phyloP scores from a whole-genome alignment of 2,329 filamentous ascomycete genomes.

The Aaosphaeria pasadenensis region DNA sequence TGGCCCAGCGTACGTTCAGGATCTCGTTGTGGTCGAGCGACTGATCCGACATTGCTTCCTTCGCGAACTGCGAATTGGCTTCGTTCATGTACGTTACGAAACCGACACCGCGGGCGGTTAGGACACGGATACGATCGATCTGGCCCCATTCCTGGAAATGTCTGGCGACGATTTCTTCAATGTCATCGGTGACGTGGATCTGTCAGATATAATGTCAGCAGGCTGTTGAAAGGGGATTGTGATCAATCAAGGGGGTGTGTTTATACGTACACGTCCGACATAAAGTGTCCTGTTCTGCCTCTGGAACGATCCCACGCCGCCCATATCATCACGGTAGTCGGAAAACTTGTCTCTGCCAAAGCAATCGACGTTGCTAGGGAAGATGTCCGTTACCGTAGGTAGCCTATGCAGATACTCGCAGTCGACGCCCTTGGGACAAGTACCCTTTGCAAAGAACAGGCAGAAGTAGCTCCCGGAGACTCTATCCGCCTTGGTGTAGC shows the following conservation, averaged over 20 bases:
- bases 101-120: conserved; percentile 85
- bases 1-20: conserved; percentile 95
- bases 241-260: too few species aligned
- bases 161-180: conserved; percentile 90
- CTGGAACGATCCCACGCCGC: conserved; percentile 91
- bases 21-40: conserved; percentile 87
- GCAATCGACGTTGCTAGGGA: conserved; percentile 91
- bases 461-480: conserved; percentile 77
- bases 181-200: conserved; percentile 94
- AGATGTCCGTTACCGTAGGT: conserved; percentile 82
- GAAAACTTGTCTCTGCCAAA: conserved; percentile 91
- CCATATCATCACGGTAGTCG: conserved; percentile 97
- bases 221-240: too few species aligned
- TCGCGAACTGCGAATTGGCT: conserved; percentile 35
- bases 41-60: conserved; percentile 95
- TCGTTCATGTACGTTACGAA: conserved; percentile 95
- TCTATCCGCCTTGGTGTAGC: conserved; percentile 50
- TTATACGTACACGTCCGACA: conserved; percentile 68
- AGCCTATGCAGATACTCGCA: conserved; percentile 92
- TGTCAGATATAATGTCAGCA: conserved; percentile 74
- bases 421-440: conserved; percentile 82
- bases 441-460: conserved; percentile 80
- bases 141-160: conserved; percentile 98
- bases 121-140: conserved; percentile 80
- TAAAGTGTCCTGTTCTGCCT: conserved; percentile 93